phyloP scores from a whole-genome alignment of 2,329 filamentous ascomycete genomes.

The Verticillium alfalfae region DNA sequence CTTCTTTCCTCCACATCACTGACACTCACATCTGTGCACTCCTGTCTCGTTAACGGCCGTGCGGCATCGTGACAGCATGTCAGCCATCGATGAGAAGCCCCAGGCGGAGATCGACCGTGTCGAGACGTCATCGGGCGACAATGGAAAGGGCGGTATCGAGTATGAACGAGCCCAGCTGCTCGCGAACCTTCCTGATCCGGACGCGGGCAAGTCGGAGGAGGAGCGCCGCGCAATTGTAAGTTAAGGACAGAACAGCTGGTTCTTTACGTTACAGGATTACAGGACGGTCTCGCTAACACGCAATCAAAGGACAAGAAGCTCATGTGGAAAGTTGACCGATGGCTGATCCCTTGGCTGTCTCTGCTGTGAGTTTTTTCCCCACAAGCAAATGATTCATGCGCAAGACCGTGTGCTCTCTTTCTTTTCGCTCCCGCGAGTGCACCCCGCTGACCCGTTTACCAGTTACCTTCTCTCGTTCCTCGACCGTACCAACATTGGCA shows the following conservation, averaged over 20 bases:
- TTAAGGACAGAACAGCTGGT: conserved; percentile 3
- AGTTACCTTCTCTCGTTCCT: conserved; percentile 21
- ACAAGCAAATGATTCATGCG: background rate
- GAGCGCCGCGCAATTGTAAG: conserved; percentile 58
- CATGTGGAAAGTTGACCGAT: conserved; percentile 55
- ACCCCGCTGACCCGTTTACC: background rate
- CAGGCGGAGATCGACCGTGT: conserved; percentile 7
- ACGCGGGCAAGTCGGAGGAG: conserved; percentile 58
- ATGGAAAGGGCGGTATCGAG: conserved; percentile 10
- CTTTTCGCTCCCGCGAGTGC: background rate
- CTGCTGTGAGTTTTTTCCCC: conserved; percentile 2
- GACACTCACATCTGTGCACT: too few species aligned
- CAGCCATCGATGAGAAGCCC: conserved; percentile 3
- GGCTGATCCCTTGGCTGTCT: conserved; percentile 53
- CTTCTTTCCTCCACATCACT: too few species aligned
- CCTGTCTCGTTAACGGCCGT: background rate
- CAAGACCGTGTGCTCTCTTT: background rate
- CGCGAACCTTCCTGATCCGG: conserved; percentile 32
- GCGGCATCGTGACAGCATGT: conserved; percentile 6
- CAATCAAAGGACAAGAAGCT: conserved; percentile 51
- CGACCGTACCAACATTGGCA: conserved; percentile 19
- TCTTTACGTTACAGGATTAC: background rate
- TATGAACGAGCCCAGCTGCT: conserved; percentile 20
- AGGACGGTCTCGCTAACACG: too few species aligned
- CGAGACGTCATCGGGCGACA: conserved; percentile 9